Evolutionary conservation across 2,329 filamentous ascomycete genomes (phyloP), one percentile per base, ranked within the genome.

Genomic region (Knufia fluminis): DNA sequence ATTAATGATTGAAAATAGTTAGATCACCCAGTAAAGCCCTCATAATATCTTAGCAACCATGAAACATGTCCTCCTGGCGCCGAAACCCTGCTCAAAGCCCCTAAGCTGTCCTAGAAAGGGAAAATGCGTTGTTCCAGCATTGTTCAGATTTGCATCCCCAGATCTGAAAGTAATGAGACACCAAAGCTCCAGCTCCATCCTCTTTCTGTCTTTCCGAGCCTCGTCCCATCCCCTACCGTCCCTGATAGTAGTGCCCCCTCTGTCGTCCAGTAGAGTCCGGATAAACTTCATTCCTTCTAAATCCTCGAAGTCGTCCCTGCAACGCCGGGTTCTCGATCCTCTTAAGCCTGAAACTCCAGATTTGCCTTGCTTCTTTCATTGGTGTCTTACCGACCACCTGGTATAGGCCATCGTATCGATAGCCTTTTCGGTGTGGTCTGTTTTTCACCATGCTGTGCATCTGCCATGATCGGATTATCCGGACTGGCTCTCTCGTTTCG

Each of bases 351-450:
- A 81, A 81, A 1, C 66, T 61, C 57, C 74, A 68, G 17, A 69
- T 66, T 2, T 67, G 66, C n/a, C 65, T 69, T 10, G 59, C 56
- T 3, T 55, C 28, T 48, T 78, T 67, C 1, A 72, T 31, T 0
- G 68, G 47, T 51, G 70, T 59, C 42, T 64, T 66, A 2, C 51
- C 58, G 0, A 62, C 63, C 3, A 80, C 69, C 4, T 64, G 58
- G 53, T 81, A 82, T 0, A 80, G 59, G 0, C 78, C 78, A 59
- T 81, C 77, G 46, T 80, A 80, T 1, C 78, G 63, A n/a, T 76
- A 66, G 0, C 77, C 77, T 8, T 63, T 52, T 1, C 59, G n/a
- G n/a, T 51, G 4, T 0, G 78, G 78, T 0, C 71, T 65, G 47
- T 69, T 76, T 0, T 49, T 53, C 16, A 70, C 69, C 1, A 55